These are phyloP conservation scores for Neonectria hederae DNA, from an alignment of 2,329 filamentous ascomycete species.

Conservation along the genomic window DNA sequence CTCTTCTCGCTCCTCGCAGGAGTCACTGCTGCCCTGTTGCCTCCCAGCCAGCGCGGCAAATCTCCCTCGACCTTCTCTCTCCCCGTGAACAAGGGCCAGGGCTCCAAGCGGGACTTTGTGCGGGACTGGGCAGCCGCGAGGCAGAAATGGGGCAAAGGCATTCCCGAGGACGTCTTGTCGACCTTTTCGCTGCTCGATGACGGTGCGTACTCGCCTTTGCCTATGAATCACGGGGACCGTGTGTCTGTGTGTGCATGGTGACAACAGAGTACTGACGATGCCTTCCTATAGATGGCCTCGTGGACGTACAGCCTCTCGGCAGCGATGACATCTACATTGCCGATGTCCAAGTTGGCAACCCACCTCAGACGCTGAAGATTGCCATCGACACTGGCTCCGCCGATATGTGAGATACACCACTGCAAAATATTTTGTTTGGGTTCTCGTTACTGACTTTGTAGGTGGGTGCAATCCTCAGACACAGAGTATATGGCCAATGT, in stretches of 20 bases:
- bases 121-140: slow-evolving; percentile 47
- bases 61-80: slow-evolving; percentile 42
- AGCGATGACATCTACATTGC: slow-evolving; percentile 56
- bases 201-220: slow-evolving; percentile 31
- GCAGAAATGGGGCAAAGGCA: slow-evolving; percentile 47
- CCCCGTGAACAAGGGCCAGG: slow-evolving; percentile 34
- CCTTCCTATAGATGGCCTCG: slow-evolving; percentile 42
- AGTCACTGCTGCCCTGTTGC: slow-evolving; percentile 24
- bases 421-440: background rate
- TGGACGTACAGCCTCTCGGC: slow-evolving; percentile 49
- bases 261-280: slow-evolving; percentile 25
- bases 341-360: slow-evolving; percentile 57
- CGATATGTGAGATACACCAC: slow-evolving; percentile 67
- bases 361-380: slow-evolving; percentile 57
- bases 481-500: slow-evolving; percentile 50
- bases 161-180: slow-evolving; percentile 30
- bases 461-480: slow-evolving; percentile 65
- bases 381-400: slow-evolving; percentile 65
- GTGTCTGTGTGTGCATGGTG: background rate
- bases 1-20: slow-evolving; percentile 27
- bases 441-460: slow-evolving; percentile 37
- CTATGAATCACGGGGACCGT: background rate
- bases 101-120: slow-evolving; percentile 44
- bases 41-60: slow-evolving; percentile 14
- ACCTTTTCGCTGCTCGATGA: slow-evolving; percentile 44